Percentiles rank a stretch among this genome's conserved stretches.
phyloP scores from a whole-genome alignment of 371 early-diverging fungal genomes.

The Rhizopus delemar region DNA sequence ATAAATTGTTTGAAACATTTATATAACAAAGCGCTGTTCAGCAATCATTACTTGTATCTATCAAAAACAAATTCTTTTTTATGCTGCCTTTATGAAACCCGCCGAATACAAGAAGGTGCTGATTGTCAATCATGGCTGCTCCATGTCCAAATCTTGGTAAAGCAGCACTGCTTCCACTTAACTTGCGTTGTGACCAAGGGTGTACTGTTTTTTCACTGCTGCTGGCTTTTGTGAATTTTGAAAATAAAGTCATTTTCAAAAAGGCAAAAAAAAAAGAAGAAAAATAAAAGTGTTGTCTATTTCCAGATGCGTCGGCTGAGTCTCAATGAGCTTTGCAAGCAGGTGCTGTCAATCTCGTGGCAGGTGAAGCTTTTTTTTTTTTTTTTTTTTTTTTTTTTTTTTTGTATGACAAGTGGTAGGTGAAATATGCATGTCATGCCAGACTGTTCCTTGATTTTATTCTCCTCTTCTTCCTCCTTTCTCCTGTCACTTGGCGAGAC shows the following conservation, averaged over 20 bases:
- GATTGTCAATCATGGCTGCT: conserved; percentile 43
- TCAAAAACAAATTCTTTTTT: conserved; percentile 49
- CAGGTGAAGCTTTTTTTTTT: too few relatives aligned
- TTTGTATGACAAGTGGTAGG: too few relatives aligned
- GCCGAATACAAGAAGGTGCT: conserved; percentile 52
- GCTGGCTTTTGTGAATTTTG: conserved; percentile 29
- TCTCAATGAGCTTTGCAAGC: not conserved
- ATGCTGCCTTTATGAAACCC: conserved; percentile 39
- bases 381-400: too few relatives aligned
- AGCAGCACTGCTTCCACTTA: conserved; percentile 20
- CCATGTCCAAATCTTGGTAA: conserved; percentile 57
- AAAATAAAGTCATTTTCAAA: conserved; percentile 24
- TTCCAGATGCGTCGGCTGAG: not conserved
- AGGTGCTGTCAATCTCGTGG: not conserved
- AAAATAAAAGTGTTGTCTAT: conserved; percentile 4
- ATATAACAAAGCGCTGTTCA: not conserved
- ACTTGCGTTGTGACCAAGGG: conserved; percentile 37
- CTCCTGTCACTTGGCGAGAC: too few relatives aligned
- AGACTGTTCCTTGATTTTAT: too few relatives aligned
- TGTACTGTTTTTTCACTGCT: conserved; percentile 24
- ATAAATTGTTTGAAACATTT: not conserved
- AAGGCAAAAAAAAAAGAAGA: conserved; percentile 1
- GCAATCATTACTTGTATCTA: conserved; percentile 48
- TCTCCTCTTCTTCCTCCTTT: too few relatives aligned
- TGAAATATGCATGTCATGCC: too few relatives aligned